Conservation (phyloP, 495 filamentous ascomycete genomes). For the Penicillium riverlandense region DNA sequence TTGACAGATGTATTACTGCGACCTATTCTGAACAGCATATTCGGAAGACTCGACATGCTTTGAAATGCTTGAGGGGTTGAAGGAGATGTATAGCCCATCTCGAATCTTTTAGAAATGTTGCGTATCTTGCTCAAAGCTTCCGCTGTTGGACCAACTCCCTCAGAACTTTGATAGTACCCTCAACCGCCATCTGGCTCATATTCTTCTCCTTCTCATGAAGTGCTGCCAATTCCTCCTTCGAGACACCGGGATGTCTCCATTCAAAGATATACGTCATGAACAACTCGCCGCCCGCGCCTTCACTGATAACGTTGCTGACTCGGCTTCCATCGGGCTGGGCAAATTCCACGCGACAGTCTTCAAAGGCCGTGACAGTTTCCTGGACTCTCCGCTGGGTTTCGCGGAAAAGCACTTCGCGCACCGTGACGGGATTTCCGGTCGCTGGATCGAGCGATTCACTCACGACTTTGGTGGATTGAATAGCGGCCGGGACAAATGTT, state of each 20-base stretch:
- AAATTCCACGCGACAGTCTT: slow-evolving; percentile 24
- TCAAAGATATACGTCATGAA: slow-evolving; percentile 52
- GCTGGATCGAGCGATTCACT: slow-evolving; percentile 25
- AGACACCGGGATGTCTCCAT: slow-evolving; percentile 33
- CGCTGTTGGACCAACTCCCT: slow-evolving; percentile 26
- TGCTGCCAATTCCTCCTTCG: slow-evolving; percentile 21
- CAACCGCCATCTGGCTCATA: slow-evolving; percentile 26
- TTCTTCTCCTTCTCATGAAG: slow-evolving; percentile 20
- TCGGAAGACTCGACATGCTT: too few relatives aligned
- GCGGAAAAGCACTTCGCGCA: slow-evolving; percentile 19
- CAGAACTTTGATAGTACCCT: slow-evolving; percentile 25
- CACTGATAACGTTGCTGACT: slow-evolving; percentile 44
- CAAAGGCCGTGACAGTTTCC: slow-evolving; percentile 19
- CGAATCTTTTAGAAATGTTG: not conserved
- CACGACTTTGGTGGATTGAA: slow-evolving; percentile 32
- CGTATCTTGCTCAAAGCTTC: slow-evolving; percentile 9
- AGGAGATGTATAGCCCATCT: too few relatives aligned
- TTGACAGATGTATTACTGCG: too few relatives aligned
- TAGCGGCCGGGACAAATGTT: slow-evolving; percentile 42
- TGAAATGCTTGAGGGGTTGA: too few relatives aligned
- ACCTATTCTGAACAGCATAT: too few relatives aligned
- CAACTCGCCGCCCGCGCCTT: slow-evolving; percentile 34
- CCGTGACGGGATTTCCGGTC: slow-evolving; percentile 17
- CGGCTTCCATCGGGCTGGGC: slow-evolving; percentile 24
- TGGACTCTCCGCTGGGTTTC: slow-evolving; percentile 13